A percentile compares a stretch with the other conserved stretches of the same genome.
These are phyloP conservation scores for Ascosphaera apis DNA, from an alignment of 2,329 filamentous ascomycete species.

Conservation along the genomic window DNA sequence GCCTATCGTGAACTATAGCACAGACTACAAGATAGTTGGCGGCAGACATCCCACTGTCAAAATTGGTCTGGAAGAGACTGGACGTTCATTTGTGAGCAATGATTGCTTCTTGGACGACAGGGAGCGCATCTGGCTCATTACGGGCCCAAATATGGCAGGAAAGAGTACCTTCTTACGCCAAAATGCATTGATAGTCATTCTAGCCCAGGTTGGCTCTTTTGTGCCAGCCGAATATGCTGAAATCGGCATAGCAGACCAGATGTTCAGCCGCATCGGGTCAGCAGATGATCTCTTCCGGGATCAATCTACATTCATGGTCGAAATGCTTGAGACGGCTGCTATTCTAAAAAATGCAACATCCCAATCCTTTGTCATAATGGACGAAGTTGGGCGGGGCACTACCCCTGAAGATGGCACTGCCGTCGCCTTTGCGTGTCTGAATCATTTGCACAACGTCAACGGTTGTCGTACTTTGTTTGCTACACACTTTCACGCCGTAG, in stretches of 20 bases:
- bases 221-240: constrained; percentile 73
- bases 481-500: constrained; percentile 75
- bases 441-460: constrained; percentile 61
- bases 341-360: constrained; percentile 71
- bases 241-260: constrained; percentile 80
- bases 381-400: constrained; percentile 86
- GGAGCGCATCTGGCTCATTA: constrained; percentile 46
- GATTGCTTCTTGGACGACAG: constrained; percentile 62
- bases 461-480: constrained; percentile 68
- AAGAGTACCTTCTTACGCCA: constrained; percentile 93
- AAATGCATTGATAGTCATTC: constrained; percentile 79
- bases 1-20: constrained; percentile 43
- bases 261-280: constrained; percentile 81
- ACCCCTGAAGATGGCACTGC: constrained; percentile 81
- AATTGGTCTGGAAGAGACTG: constrained; percentile 53
- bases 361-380: constrained; percentile 88
- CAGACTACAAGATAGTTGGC: constrained; percentile 52
- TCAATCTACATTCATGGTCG: constrained; percentile 97
- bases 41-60: constrained; percentile 89
- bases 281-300: constrained; percentile 87
- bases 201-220: constrained; percentile 81
- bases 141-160: constrained; percentile 92
- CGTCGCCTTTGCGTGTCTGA: constrained; percentile 68
- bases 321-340: constrained; percentile 89
- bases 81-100: constrained; percentile 62